These are phyloP conservation scores for Pinus tabuliformis DNA, from an alignment of 75 land plant genomes.

Conservation along the genomic window DNA sequence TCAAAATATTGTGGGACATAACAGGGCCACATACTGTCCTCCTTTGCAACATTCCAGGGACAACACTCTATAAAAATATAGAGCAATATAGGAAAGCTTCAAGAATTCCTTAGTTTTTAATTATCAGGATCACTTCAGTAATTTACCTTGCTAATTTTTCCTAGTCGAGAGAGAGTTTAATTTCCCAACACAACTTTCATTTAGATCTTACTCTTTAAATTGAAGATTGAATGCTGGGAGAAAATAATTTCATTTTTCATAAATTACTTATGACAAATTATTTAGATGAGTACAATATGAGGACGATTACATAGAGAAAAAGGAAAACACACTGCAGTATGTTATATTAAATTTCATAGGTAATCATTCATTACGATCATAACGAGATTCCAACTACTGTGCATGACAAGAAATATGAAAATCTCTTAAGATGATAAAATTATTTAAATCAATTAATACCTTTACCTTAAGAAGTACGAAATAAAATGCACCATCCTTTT, in stretches of 20 bases:
- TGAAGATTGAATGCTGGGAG: background rate
- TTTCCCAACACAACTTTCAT: background rate
- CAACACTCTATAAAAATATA: constrained; percentile 59
- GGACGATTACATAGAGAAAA: constrained; percentile 45
- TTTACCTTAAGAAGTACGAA: too few species aligned
- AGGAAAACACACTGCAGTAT: constrained; percentile 45
- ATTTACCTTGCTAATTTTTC: constrained; percentile 87
- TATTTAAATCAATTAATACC: too few species aligned
- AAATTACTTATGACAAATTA: constrained; percentile 29
- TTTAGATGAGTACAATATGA: constrained; percentile 76
- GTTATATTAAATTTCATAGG: constrained; percentile 77
- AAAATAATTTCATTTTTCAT: background rate
- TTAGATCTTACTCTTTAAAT: background rate
- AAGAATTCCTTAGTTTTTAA: constrained; percentile 62
- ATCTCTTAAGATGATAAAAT: too few species aligned
- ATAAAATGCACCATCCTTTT: too few species aligned
- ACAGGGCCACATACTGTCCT: constrained; percentile 81
- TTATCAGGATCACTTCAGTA: constrained; percentile 70
- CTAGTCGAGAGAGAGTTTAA: constrained; percentile 81
- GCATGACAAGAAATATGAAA: too few species aligned
- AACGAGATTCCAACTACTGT: too few species aligned
- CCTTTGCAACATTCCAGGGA: constrained; percentile 78
- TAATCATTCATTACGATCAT: constrained; percentile 14
- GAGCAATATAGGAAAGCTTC: constrained; percentile 56
- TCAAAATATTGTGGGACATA: constrained; percentile 79